Percentiles rank a stretch among this genome's conserved stretches.
These are phyloP conservation scores for Crotalaria pallida DNA, from an alignment of 306 rosid species.

Conservation along the genomic window DNA sequence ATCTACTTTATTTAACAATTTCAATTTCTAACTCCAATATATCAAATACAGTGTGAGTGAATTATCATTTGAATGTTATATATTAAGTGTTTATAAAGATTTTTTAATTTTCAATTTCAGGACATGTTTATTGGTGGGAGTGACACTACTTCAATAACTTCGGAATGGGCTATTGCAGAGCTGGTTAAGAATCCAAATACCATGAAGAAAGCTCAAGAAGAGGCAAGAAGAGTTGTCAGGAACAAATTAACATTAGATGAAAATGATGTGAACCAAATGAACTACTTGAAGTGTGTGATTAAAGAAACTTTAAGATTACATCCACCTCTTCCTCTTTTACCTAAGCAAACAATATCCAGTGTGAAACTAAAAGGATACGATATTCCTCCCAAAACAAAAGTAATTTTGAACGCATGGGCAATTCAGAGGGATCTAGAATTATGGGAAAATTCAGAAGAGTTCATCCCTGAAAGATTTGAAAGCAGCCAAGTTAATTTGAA, in stretches of 20 bases:
- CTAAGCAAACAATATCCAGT: constrained; percentile 9
- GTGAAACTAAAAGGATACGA: not conserved
- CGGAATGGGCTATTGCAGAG: constrained; percentile 21
- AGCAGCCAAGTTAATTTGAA: not conserved
- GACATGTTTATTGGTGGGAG: constrained; percentile 17
- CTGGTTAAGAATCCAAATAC: not conserved
- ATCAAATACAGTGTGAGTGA: too few relatives aligned
- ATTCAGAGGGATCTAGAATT: constrained; percentile 17
- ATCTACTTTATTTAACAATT: too few relatives aligned
- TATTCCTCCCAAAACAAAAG: too few relatives aligned
- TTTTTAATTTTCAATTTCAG: not conserved
- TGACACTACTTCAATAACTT: not conserved
- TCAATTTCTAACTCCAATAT: too few relatives aligned
- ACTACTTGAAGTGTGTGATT: constrained; percentile 33
- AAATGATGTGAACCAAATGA: constrained; percentile 31
- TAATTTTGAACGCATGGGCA: constrained; percentile 25
- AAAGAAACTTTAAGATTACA: constrained; percentile 23
- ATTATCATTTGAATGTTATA: too few relatives aligned
- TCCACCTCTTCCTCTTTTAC: constrained; percentile 32
- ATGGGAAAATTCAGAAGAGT: constrained; percentile 9
- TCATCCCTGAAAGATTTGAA: constrained; percentile 15
- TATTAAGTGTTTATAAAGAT: not conserved
- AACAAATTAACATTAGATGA: constrained; percentile 10
- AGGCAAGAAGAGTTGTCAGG: constrained; percentile 23
- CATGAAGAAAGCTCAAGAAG: too few relatives aligned